Conservation (phyloP, 1,284 basidiomycete species). For the Bjerkandera adusta region DNA sequence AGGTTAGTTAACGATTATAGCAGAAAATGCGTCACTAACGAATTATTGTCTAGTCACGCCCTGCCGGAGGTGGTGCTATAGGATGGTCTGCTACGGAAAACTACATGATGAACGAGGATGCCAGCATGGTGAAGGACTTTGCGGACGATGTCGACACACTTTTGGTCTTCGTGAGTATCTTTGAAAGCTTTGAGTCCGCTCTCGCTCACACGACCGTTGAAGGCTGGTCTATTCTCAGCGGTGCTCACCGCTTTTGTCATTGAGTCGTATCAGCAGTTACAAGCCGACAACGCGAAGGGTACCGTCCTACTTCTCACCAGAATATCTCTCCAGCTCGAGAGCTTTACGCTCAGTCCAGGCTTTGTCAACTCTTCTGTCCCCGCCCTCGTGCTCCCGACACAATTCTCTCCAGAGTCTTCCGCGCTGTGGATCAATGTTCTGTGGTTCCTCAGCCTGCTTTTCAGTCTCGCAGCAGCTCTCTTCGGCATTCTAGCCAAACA, state of each 20-base stretch:
- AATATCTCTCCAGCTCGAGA: not conserved
- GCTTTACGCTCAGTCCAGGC: not conserved
- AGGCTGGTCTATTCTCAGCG: conserved; percentile 9
- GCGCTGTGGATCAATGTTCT: conserved; percentile 10
- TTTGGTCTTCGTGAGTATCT: conserved; percentile 10
- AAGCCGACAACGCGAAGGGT: not conserved
- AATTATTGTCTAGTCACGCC: too few species aligned
- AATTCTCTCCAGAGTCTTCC: not conserved
- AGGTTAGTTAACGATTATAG: too few species aligned
- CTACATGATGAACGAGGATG: conserved; percentile 7
- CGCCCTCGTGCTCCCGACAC: not conserved
- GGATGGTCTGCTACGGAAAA: conserved; percentile 7
- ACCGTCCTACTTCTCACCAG: not conserved
- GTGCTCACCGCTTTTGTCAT: conserved; percentile 2
- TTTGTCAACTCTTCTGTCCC: conserved; percentile 1
- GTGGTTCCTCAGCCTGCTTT: conserved; percentile 16
- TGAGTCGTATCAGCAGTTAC: not conserved
- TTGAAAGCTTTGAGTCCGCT: too few species aligned
- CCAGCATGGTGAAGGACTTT: not conserved
- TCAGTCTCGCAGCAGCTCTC: conserved; percentile 16
- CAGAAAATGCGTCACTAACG: too few species aligned
- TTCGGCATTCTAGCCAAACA: conserved; percentile 10
- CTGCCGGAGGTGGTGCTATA: not conserved
- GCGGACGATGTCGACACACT: conserved; percentile 9
- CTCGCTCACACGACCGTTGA: too few species aligned